phyloP scores from a whole-genome alignment of 139 green algal genomes.

The Parachlorella kessleri region DNA sequence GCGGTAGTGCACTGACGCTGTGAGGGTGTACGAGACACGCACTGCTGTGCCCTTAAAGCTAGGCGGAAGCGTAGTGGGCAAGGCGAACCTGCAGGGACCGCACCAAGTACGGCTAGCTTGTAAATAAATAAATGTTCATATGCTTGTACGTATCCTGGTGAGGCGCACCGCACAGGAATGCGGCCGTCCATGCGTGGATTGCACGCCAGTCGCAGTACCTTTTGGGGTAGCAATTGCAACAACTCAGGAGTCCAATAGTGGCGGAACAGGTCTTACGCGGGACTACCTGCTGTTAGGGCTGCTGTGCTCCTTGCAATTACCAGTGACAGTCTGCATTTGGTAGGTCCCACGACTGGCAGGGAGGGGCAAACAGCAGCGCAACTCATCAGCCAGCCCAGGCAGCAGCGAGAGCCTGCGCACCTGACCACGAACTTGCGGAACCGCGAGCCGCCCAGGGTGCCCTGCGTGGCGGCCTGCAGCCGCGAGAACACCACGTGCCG shows the following conservation, averaged over 20 bases:
- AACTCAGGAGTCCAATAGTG: no score
- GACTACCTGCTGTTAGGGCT: no score
- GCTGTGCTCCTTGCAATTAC: no score
- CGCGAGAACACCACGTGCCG: constrained; percentile 35
- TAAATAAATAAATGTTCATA: no score
- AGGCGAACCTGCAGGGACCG: constrained; percentile 42
- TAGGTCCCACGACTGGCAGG: no score
- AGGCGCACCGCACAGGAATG: not conserved
- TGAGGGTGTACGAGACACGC: constrained; percentile 49
- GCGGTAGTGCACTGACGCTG: constrained; percentile 26
- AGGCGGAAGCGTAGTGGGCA: constrained; percentile 54
- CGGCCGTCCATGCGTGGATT: not conserved
- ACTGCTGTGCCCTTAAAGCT: constrained; percentile 55
- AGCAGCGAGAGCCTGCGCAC: constrained; percentile 14
- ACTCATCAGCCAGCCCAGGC: not conserved
- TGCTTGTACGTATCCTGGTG: no score
- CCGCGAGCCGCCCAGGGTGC: constrained; percentile 13
- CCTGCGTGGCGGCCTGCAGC: constrained; percentile 39
- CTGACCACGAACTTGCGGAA: constrained; percentile 32
- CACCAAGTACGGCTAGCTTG: no score
- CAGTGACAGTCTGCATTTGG: no score
- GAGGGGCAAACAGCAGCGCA: no score
- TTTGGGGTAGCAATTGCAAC: no score
- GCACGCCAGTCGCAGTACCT: not conserved
- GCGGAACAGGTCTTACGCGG: no score